Conservation (phyloP, 345 rosid species). For the Rubroshorea leprosula region DNA sequence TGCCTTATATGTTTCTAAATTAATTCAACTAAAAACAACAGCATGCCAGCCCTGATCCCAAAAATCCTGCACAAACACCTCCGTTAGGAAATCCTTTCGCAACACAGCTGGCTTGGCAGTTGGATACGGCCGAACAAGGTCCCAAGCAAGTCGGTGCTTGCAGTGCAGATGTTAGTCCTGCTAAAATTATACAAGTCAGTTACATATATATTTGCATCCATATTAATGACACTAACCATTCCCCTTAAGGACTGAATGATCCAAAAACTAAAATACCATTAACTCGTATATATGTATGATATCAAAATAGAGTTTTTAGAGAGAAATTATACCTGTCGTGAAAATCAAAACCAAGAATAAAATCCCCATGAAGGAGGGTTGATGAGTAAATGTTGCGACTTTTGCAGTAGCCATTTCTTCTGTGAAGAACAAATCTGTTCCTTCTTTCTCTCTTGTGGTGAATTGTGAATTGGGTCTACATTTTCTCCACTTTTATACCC, state of each 20-base stretch:
- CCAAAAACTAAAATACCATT: neutral
- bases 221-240: too few relatives aligned
- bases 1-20: too few relatives aligned
- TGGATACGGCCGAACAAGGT: neutral
- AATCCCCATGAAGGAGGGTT: neutral
- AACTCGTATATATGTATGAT: neutral
- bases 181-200: neutral
- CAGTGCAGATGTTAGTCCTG: neutral
- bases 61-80: neutral
- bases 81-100: neutral
- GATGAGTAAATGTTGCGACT: neutral
- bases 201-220: too few relatives aligned
- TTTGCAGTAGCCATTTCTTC: neutral
- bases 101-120: neutral
- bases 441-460: neutral
- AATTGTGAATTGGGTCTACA: neutral
- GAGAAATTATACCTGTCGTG: neutral
- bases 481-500: too few relatives aligned
- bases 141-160: neutral
- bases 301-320: neutral
- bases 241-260: neutral
- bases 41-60: neutral
- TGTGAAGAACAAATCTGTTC: neutral
- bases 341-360: neutral
- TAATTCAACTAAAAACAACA: too few relatives aligned